Conservation (phyloP, 83 land plant genomes). For the Larix sibirica region DNA sequence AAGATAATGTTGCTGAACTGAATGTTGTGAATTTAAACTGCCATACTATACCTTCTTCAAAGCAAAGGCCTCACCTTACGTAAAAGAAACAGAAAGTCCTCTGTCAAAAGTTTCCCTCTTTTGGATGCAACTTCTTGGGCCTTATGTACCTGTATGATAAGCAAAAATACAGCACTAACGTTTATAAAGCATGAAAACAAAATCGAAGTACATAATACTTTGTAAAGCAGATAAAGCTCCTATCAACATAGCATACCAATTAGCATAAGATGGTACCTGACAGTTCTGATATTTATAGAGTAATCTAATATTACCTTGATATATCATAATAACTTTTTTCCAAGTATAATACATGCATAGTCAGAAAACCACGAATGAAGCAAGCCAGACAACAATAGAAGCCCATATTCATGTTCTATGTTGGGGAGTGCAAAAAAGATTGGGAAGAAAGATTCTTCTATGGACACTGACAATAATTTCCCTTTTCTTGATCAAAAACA, state of each 20-base stretch:
- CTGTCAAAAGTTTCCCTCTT: slow-evolving; percentile 93
- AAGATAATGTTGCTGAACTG: too few relatives aligned
- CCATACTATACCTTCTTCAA: not conserved
- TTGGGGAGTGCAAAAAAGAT: not conserved
- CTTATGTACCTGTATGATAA: slow-evolving; percentile 68
- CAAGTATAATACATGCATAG: not conserved
- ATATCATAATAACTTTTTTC: too few relatives aligned
- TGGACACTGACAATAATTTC: too few relatives aligned
- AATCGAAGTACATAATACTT: not conserved
- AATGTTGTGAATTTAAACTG: too few relatives aligned
- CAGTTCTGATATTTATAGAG: too few relatives aligned
- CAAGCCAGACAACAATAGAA: not conserved
- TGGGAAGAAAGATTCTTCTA: not conserved
- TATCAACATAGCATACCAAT: too few relatives aligned
- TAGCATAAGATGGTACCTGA: too few relatives aligned
- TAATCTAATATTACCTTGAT: too few relatives aligned
- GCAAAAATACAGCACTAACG: not conserved
- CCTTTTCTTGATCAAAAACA: too few relatives aligned
- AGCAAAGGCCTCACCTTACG: slow-evolving; percentile 69
- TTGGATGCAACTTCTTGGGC: slow-evolving; percentile 91
- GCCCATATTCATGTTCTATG: not conserved
- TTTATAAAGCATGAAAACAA: not conserved
- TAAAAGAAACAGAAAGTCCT: slow-evolving; percentile 89
- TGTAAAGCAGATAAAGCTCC: not conserved
- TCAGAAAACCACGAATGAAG: not conserved